A percentile compares a stretch with the other conserved stretches of the same genome.
Conservation (phyloP, 176 grass and related monocot genomes). For the Cenchrus americanus region DNA sequence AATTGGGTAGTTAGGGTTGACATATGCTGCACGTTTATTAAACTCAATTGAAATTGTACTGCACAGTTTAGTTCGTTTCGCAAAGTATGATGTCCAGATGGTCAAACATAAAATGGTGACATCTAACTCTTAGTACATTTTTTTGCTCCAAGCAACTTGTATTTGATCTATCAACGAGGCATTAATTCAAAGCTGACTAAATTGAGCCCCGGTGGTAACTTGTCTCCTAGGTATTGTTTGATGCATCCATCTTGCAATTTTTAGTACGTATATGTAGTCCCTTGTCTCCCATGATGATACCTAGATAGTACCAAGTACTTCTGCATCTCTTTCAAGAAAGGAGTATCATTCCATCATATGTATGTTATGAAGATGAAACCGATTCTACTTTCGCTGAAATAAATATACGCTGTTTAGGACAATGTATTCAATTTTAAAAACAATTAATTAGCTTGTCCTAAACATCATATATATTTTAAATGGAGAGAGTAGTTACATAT, state of each 20-base stretch:
- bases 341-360: slow-evolving; percentile 31
- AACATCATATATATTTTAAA: background rate
- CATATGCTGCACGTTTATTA: background rate
- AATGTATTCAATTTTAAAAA: background rate
- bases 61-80: background rate
- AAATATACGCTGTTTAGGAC: background rate
- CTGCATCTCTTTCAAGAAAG: background rate
- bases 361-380: background rate
- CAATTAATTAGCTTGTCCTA: background rate
- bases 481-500: background rate
- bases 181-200: background rate
- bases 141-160: background rate
- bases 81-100: slow-evolving; percentile 7
- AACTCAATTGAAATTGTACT: background rate
- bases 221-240: background rate
- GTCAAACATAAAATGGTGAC: background rate
- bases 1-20: background rate
- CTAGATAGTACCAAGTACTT: slow-evolving; percentile 6
- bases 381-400: background rate
- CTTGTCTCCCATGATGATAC: slow-evolving; percentile 1
- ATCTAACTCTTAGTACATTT: background rate
- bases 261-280: background rate
- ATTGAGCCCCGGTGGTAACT: too few species aligned
- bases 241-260: background rate
- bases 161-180: background rate